These are phyloP conservation scores for Coemansia sp. DNA, from an alignment of 192 early-diverging fungal species.

Conservation along the genomic window DNA sequence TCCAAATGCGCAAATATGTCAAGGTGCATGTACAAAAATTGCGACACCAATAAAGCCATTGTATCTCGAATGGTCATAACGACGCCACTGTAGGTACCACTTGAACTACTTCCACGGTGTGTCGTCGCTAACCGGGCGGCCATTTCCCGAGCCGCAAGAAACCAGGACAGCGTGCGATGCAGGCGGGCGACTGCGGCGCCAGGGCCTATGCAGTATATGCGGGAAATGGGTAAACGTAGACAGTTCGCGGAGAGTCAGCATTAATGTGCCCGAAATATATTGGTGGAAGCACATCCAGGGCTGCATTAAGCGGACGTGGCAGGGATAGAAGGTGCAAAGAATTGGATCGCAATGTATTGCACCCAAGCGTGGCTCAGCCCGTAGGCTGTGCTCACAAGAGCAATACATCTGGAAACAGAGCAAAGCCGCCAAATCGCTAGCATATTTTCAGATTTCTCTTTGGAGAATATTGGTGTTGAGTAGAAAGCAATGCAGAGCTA, in stretches of 20 bases:
- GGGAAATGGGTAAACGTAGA: slow-evolving; percentile 44
- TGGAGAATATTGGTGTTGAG: slow-evolving; percentile 5
- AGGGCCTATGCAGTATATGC: slow-evolving; percentile 54
- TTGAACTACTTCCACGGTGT: slow-evolving; percentile 57
- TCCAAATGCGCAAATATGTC: slow-evolving; percentile 10
- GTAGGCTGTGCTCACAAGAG: not conserved
- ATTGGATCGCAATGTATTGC: not conserved
- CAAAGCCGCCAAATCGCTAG: slow-evolving; percentile 1
- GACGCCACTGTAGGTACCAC: slow-evolving; percentile 47
- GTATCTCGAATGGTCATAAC: not conserved
- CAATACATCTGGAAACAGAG: not conserved
- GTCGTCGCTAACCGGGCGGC: slow-evolving; percentile 49
- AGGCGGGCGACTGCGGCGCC: slow-evolving; percentile 12
- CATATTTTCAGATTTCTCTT: slow-evolving; percentile 5
- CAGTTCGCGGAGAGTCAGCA: slow-evolving; percentile 34
- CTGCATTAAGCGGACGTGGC: slow-evolving; percentile 48
- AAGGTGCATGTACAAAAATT: slow-evolving; percentile 19
- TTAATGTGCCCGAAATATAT: slow-evolving; percentile 55
- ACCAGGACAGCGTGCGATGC: slow-evolving; percentile 12
- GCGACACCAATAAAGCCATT: not conserved
- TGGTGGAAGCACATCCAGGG: slow-evolving; percentile 59
- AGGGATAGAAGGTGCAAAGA: not conserved
- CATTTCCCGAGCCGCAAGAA: slow-evolving; percentile 37
- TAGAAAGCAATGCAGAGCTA: not conserved
- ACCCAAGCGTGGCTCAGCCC: slow-evolving; percentile 8